Percentiles rank a stretch among this genome's conserved stretches.
phyloP scores from a whole-genome alignment of 2,329 filamentous ascomycete genomes.

The Westerdykella aurantiaca region DNA sequence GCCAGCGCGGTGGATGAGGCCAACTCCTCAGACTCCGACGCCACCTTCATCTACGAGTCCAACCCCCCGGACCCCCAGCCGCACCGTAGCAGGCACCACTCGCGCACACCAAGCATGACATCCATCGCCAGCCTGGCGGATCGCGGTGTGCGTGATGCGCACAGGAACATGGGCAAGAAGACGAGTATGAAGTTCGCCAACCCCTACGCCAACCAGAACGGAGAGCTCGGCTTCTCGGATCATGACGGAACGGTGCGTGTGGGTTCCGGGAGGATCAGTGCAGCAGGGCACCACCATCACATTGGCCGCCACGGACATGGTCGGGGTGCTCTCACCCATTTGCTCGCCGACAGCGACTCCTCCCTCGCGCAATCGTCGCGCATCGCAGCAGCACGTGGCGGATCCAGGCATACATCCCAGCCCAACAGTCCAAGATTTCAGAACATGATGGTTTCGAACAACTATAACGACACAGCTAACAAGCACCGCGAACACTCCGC shows the following conservation, averaged over 20 bases:
- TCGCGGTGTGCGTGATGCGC: slow-evolving; percentile 55
- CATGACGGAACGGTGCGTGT: slow-evolving; percentile 35
- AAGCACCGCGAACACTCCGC: slow-evolving; percentile 59
- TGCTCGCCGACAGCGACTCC: slow-evolving; percentile 47
- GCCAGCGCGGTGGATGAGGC: slow-evolving; percentile 93
- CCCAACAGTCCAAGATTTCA: slow-evolving; percentile 61
- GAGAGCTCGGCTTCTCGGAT: slow-evolving; percentile 41
- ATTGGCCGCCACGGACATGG: slow-evolving; percentile 72
- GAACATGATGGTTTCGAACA: slow-evolving; percentile 40
- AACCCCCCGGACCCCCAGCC: slow-evolving; percentile 65
- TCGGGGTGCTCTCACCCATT: slow-evolving; percentile 64
- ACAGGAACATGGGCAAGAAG: slow-evolving; percentile 63
- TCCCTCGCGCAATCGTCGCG: slow-evolving; percentile 70
- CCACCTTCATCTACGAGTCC: slow-evolving; percentile 98
- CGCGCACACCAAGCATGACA: slow-evolving; percentile 87
- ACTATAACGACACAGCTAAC: slow-evolving; percentile 21
- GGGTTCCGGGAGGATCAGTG: slow-evolving; percentile 43
- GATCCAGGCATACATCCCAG: slow-evolving; percentile 58
- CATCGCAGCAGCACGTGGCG: slow-evolving; percentile 42
- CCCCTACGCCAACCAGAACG: slow-evolving; percentile 60
- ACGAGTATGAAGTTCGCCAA: slow-evolving; percentile 94
- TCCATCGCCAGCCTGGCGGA: slow-evolving; percentile 68
- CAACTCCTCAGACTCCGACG: slow-evolving; percentile 93
- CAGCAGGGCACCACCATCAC: slow-evolving; percentile 73
- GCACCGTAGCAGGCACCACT: slow-evolving; percentile 74